A percentile compares a stretch with the other conserved stretches of the same genome.
phyloP scores from a whole-genome alignment of 108 stramenopile species.

The Cyclostephanos tholiformis region DNA sequence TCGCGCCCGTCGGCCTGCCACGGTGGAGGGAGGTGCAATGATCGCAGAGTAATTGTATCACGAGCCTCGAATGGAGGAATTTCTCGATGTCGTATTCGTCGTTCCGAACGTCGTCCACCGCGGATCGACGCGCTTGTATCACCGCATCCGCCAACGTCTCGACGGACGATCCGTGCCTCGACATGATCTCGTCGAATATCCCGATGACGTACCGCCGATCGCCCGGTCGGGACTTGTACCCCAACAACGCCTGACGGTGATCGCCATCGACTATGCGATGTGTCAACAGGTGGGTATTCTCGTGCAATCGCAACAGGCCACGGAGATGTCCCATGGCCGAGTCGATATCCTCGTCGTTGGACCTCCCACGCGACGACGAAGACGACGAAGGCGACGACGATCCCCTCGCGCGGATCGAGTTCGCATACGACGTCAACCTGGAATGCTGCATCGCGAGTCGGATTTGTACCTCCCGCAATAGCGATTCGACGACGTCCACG shows the following conservation, averaged over 20 bases:
- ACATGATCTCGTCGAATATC: constrained; percentile 62
- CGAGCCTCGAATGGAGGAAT: constrained; percentile 57
- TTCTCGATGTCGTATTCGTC: constrained; percentile 20
- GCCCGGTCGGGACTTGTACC: constrained; percentile 17
- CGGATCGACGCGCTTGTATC: constrained; percentile 41
- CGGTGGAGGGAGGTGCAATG: constrained; percentile 60
- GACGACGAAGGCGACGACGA: neutral
- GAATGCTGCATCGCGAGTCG: constrained; percentile 27
- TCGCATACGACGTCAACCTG: constrained; percentile 18
- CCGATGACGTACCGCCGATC: constrained; percentile 32
- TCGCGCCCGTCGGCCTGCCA: constrained; percentile 52
- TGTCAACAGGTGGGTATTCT: constrained; percentile 37
- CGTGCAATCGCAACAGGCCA: constrained; percentile 35
- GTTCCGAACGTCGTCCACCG: constrained; percentile 16
- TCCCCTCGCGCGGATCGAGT: constrained; percentile 7
- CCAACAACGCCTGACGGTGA: constrained; percentile 8
- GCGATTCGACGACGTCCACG: constrained; percentile 2
- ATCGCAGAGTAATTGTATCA: constrained; percentile 69
- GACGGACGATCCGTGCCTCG: constrained; percentile 72
- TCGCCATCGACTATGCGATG: constrained; percentile 28
- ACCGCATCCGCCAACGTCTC: constrained; percentile 74
- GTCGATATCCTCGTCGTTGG: constrained; percentile 12
- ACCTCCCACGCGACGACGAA: neutral
- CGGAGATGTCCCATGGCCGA: constrained; percentile 1
- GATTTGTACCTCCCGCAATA: constrained; percentile 21